Evolutionary conservation across 345 rosid genomes (phyloP).

Genomic region (Geranium rotundifolium): DNA sequence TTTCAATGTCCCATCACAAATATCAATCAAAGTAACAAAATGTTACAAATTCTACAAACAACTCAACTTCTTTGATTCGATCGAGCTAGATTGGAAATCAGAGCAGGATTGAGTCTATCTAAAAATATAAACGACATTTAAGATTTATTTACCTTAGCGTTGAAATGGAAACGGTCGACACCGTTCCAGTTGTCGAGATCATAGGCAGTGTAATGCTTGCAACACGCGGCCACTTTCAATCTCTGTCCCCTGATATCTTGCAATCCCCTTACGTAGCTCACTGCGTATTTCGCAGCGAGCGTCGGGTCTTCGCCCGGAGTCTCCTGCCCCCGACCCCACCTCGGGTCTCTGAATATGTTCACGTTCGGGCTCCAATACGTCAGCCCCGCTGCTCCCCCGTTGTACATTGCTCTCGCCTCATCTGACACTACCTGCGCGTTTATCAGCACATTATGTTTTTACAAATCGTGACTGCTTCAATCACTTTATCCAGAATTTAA

Average conservation of each 20-base stretch:
- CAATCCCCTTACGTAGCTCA: constrained; percentile 65
- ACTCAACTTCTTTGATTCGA: too few species aligned
- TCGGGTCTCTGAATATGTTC: constrained; percentile 70
- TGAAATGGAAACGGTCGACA: constrained; percentile 72
- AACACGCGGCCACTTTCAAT: constrained; percentile 90
- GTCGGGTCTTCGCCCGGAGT: constrained; percentile 91
- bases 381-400: constrained; percentile 59
- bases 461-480: too few species aligned
- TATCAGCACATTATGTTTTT: not conserved
- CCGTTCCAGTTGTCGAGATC: constrained; percentile 97
- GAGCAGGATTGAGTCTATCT: too few species aligned
- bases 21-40: too few species aligned
- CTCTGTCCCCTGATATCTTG: constrained; percentile 44
- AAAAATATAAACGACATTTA: too few species aligned
- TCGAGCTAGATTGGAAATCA: too few species aligned
- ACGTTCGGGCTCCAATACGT: constrained; percentile 83
- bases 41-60: too few species aligned
- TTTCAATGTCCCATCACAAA: too few species aligned
- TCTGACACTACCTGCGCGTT: constrained; percentile 49
- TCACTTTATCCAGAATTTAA: too few species aligned
- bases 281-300: constrained; percentile 60
- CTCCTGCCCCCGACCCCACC: constrained; percentile 94
- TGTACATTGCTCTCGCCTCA: constrained; percentile 77
- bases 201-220: constrained; percentile 94
- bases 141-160: constrained; percentile 89